A percentile compares a stretch with the other conserved stretches of the same genome.
These are phyloP conservation scores for Ceratocystis destructans DNA, from an alignment of 2,329 filamentous ascomycete genomes.

Conservation along the genomic window DNA sequence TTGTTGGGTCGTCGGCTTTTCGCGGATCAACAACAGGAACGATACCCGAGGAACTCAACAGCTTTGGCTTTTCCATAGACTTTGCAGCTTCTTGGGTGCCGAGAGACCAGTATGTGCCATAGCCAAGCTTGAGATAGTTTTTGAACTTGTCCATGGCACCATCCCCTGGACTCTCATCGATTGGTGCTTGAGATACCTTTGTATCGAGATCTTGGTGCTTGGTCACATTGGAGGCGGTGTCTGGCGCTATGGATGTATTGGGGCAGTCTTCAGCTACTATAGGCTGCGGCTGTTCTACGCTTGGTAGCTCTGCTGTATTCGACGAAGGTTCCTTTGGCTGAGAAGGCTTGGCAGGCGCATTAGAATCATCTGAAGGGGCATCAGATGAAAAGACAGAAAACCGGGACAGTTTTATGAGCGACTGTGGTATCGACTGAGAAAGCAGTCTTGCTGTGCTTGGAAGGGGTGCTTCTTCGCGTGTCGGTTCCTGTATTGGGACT, in stretches of 20 bases:
- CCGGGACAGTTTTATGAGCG: neutral
- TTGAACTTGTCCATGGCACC: slow-evolving; percentile 42
- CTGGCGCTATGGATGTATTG: neutral
- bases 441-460: neutral
- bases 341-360: neutral
- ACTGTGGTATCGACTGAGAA: slow-evolving; percentile 3
- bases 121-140: slow-evolving; percentile 52
- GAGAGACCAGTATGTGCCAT: slow-evolving; percentile 49
- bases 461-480: slow-evolving; percentile 17
- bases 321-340: neutral
- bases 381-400: neutral
- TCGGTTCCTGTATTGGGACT: slow-evolving; percentile 10
- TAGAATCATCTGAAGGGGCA: neutral
- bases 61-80: slow-evolving; percentile 10
- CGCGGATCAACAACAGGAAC: slow-evolving; percentile 12
- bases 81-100: neutral
- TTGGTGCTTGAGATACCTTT: neutral
- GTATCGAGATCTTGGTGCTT: neutral
- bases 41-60: neutral
- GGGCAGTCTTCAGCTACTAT: neutral
- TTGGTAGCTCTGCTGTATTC: neutral
- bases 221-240: neutral
- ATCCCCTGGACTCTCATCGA: slow-evolving; percentile 23
- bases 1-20: slow-evolving; percentile 23
- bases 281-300: neutral